Base-by-base conservation (phyloP, 2,329 filamentous ascomycete genomes). In the Beauveria sp. region DNA sequence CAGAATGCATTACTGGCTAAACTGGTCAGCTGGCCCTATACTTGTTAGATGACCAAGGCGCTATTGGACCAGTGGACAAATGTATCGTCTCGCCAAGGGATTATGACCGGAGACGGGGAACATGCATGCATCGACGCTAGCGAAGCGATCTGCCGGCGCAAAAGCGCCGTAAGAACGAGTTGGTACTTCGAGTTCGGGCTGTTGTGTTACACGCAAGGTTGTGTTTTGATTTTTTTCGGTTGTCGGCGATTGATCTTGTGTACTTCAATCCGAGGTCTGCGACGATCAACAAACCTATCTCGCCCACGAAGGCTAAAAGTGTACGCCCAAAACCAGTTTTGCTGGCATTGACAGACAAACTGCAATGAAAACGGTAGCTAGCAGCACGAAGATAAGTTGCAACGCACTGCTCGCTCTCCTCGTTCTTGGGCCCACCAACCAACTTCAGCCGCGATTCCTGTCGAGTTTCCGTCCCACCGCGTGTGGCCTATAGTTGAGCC, bases 91-190 rank as follows among this genome's bases (percentile, higher is more conserved):
- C 51, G 48, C 48, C 57, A 24, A 34, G 57, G 12, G 7, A 26
- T 3, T 24, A 26, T 12, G 22, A 40, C 22, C 34, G 16, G 31
- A 28, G 24, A 52, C 8, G 45, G 28, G 57, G 24, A 16, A 31
- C 26, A 60, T 60, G 40, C 40, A 20, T 38, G 49, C 40, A 60
- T 60, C 57, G 57, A 60, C 57, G 49, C 57, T 60, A 60, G 49
- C 57, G 18, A 24, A 26, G 9, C 49, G 57, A 60, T 60, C 57
- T 52, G 38, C 57, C 9, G n/a, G 31, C 7, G 16, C 2, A 42
- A 28, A 18, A 34, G 20, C 54, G 54, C 28, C 22, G 22, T 1
- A n/a, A n/a, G 8, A 5, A 34, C 8, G 31, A 26, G 24, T 18
- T 24, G 22, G 20, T 43, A 31, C 46, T 52, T 26, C 40, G 38